Evolutionary conservation across 2,329 filamentous ascomycete genomes (phyloP), one percentile per base, ranked within the genome.

Genomic region (Phoma sp.): DNA sequence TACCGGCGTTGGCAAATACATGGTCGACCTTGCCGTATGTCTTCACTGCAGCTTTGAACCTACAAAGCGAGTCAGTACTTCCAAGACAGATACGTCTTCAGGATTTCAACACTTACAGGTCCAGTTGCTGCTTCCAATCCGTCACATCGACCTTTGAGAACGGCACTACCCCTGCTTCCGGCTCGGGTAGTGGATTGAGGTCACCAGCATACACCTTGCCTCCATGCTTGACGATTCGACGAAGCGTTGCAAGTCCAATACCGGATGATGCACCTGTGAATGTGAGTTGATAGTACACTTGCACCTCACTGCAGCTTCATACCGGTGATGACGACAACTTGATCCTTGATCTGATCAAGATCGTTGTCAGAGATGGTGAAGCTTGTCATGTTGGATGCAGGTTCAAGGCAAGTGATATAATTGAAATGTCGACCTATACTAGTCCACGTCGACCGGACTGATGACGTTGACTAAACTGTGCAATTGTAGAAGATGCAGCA

Each of bases 171-270:
- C 57, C 53, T 2, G 50, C 47, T 23, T 71, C 65, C 0, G 66
- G 64, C 23, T 62, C 42, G 57, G 75, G 67, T 0, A 77, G 72
- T 2, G 79, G 70, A 32, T 81, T 79, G 34, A 86, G 55, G 61
- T 88, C 85, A 29, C 76, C 81, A 21, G 78, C 80, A 53, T 86
- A 77, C 15, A 87, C 84, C 14, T 75, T 78, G 23, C 83, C 84
- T 17, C 83, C 84, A 1, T 80, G 68, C 1, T 77, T 72, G 7
- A 87, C 74, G 12, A 86, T 78, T 2, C 82, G 73, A 7, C 79
- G 68, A 7, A 80, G 77, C 1, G 84, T 85, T 47, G 82, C 82
- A 12, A 85, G 77, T 26, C 85, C 84, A 47, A 87, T 87, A 14
- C 85, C 85, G 2, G 83, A 85, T 0, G 82, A 83, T 50, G 82